Base-by-base conservation (phyloP, 2,329 filamentous ascomycete genomes). In the Biscogniauxia mediterranea region DNA sequence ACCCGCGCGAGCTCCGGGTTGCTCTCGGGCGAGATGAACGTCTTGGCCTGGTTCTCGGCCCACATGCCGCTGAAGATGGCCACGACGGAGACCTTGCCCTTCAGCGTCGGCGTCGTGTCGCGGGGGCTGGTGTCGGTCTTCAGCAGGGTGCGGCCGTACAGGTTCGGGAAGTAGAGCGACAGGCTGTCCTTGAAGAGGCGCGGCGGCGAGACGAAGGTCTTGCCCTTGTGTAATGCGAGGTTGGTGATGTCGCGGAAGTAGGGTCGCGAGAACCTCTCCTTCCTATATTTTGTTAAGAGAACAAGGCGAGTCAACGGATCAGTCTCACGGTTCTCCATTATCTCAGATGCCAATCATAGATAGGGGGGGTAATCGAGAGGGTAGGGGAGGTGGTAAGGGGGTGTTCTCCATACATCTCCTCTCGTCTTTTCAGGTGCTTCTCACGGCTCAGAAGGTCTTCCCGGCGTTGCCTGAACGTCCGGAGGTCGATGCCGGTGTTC, bases 191-290 rank as follows among this genome's bases (percentile, higher is more conserved):
- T 90, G 83, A 98, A 98, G 55, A 94, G 83, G n/a, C 89, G 83
- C 3, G 90, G 86, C 46, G 94, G 94, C 20, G 92, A 88, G 56
- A 94, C 80, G 78, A 97, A 99, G 23, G 92, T 92, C 78, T 99
- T 99, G 71, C 95, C 95, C 70, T 93, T 87, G 78, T 95, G 89
- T 67, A 89, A 84, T 57, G 83, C 82, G 76, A 97, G 85, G 77
- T 96, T 95, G 62, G 86, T 86, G 90, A 93, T 97, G 82, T 99
- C 94, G 75, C 93, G 90, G 80, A 97, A 99, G 78, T 99, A 99
- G 1, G 94, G 93, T 61, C 91, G 91, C 20, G 89, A 81, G 72
- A 96, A 89, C 74, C 92, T 87, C 67, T 85, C 83, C 52, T 91
- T 91, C 58, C 89, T 92, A 67, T 69, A 32, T 32, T 32, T 9